Evolutionary conservation across 768 basidiomycete species (phyloP).

Genomic region (Mycena vulgaris): DNA sequence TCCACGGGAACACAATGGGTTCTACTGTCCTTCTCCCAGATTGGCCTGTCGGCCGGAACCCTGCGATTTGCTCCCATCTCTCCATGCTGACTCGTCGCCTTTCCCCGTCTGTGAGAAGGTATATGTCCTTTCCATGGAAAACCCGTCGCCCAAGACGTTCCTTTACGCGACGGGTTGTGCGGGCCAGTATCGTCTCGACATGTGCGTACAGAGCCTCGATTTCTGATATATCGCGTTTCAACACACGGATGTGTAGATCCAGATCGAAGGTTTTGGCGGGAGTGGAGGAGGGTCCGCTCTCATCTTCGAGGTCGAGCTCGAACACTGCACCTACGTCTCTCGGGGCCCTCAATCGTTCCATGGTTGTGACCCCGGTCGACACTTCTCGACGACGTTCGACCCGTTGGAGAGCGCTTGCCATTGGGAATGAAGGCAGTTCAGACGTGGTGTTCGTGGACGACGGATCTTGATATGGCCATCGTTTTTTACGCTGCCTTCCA

Average conservation of each 20-base stretch:
- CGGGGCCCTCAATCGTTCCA: slow-evolving; percentile 29
- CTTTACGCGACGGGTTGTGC: slow-evolving; percentile 75
- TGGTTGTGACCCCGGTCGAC: slow-evolving; percentile 21
- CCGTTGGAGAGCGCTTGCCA: neutral
- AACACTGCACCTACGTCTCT: slow-evolving; percentile 42
- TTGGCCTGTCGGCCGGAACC: slow-evolving; percentile 53
- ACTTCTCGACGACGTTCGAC: neutral
- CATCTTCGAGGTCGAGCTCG: slow-evolving; percentile 56
- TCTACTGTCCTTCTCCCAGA: slow-evolving; percentile 1
- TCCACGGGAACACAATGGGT: slow-evolving; percentile 25
- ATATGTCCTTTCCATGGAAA: slow-evolving; percentile 74
- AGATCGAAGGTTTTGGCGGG: slow-evolving; percentile 63
- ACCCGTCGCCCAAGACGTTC: slow-evolving; percentile 86
- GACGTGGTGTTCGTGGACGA: slow-evolving; percentile 42
- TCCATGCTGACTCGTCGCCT: slow-evolving; percentile 53
- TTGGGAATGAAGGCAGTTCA: neutral
- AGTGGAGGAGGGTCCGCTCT: slow-evolving; percentile 37
- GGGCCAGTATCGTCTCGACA: slow-evolving; percentile 60
- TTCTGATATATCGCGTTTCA: slow-evolving; percentile 68
- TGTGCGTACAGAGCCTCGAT: slow-evolving; percentile 62
- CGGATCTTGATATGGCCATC: slow-evolving; percentile 37
- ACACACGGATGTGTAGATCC: slow-evolving; percentile 68
- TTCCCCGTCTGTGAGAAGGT: slow-evolving; percentile 50
- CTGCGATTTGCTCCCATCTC: slow-evolving; percentile 67
- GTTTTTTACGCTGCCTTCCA: slow-evolving; percentile 41